phyloP scores from a whole-genome alignment of 106 monocot genomes.

The Allium fistulosum region DNA sequence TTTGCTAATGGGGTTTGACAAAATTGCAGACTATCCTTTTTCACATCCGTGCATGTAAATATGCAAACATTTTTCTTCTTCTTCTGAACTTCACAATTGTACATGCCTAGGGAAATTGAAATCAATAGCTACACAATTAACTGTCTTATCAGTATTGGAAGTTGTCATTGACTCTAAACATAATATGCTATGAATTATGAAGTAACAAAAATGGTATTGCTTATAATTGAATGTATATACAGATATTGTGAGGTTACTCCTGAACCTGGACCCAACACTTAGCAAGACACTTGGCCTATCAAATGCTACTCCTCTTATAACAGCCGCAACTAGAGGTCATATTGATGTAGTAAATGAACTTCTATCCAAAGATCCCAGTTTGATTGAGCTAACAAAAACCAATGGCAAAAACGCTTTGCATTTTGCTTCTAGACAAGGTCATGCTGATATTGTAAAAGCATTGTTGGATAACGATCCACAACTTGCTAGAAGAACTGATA shows the following conservation, averaged over 20 bases:
- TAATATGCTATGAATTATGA: too few relatives aligned
- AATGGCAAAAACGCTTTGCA: constrained; percentile 33
- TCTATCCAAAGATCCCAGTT: constrained; percentile 11
- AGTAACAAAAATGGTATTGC: too few relatives aligned
- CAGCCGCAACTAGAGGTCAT: constrained; percentile 30
- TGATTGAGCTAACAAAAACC: constrained; percentile 14
- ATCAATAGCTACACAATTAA: too few relatives aligned
- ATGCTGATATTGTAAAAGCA: constrained; percentile 22
- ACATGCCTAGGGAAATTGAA: too few relatives aligned
- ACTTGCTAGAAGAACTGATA: constrained; percentile 58
- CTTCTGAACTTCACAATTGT: too few relatives aligned
- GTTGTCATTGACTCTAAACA: too few relatives aligned
- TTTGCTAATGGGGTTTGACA: too few relatives aligned
- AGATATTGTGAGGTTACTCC: constrained; percentile 27
- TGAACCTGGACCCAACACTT: constrained; percentile 19
- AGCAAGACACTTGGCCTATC: constrained; percentile 27
- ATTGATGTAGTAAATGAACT: constrained; percentile 15
- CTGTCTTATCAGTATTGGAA: too few relatives aligned
- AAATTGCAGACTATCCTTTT: too few relatives aligned
- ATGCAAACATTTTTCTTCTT: too few relatives aligned
- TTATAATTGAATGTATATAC: neutral
- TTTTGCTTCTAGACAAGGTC: constrained; percentile 26
- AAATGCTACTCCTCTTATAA: constrained; percentile 28
- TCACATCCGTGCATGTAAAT: too few relatives aligned
- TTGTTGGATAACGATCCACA: constrained; percentile 55